Evolutionary conservation across 108 stramenopile species (phyloP).

Genomic region (Nitzschia inconspicua): DNA sequence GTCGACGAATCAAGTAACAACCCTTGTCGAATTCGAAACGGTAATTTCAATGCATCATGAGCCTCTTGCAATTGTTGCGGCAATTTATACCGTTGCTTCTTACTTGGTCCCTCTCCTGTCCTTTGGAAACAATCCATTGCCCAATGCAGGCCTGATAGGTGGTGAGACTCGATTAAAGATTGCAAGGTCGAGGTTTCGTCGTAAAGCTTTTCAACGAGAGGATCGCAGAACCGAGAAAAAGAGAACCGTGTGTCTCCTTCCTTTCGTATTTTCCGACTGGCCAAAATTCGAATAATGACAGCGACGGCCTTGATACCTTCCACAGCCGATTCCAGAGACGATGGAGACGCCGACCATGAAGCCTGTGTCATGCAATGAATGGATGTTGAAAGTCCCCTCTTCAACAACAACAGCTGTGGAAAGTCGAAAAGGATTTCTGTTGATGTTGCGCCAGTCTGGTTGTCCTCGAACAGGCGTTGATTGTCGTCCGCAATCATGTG

Average conservation of each 20-base stretch:
- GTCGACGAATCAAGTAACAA: background rate
- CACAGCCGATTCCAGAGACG: constrained; percentile 19
- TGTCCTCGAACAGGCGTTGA: background rate
- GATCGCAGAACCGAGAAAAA: too few relatives aligned
- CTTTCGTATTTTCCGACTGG: background rate
- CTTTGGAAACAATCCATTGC: constrained; percentile 24
- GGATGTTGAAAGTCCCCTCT: background rate
- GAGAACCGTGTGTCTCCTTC: background rate
- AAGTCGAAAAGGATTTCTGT: background rate
- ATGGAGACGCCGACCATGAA: constrained; percentile 6
- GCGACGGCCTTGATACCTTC: constrained; percentile 39
- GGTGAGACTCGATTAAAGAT: constrained; percentile 24
- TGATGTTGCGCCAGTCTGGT: background rate
- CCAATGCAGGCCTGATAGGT: constrained; percentile 40
- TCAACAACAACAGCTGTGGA: background rate
- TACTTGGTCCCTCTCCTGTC: background rate
- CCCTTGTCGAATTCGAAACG: constrained; percentile 40
- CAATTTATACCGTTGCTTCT: background rate
- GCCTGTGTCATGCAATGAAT: background rate
- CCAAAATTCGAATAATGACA: constrained; percentile 22
- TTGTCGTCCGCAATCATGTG: constrained; percentile 35
- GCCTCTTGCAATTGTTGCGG: constrained; percentile 26
- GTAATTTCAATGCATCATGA: constrained; percentile 31
- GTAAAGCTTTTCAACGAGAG: constrained; percentile 14
- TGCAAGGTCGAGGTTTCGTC: background rate